phyloP scores from a whole-genome alignment of 2,329 filamentous ascomycete genomes.

The Mycogone perniciosa region DNA sequence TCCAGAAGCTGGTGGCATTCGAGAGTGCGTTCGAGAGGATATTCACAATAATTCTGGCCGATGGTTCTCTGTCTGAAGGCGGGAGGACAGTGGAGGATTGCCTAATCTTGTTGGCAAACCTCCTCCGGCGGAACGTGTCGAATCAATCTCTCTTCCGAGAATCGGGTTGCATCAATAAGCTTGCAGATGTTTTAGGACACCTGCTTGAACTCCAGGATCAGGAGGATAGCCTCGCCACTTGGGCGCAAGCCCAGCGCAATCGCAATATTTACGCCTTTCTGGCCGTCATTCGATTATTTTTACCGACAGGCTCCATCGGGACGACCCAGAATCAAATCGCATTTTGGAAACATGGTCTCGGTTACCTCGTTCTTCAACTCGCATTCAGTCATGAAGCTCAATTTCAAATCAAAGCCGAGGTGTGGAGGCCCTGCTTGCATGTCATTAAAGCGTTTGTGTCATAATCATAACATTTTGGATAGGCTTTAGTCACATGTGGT shows the following conservation, averaged over 20 bases:
- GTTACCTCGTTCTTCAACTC: slow-evolving; percentile 73
- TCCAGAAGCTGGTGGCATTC: slow-evolving; percentile 93
- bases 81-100: slow-evolving; percentile 89
- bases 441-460: neutral
- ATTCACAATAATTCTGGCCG: slow-evolving; percentile 73
- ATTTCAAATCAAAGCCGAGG: slow-evolving; percentile 74
- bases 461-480: slow-evolving; percentile 15
- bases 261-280: slow-evolving; percentile 90
- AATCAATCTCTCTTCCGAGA: slow-evolving; percentile 95
- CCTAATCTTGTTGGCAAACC: slow-evolving; percentile 80
- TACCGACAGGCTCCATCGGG: slow-evolving; percentile 71
- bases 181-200: slow-evolving; percentile 62
- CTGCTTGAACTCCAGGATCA: slow-evolving; percentile 47
- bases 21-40: slow-evolving; percentile 87
- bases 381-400: slow-evolving; percentile 71
- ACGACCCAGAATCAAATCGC: slow-evolving; percentile 78
- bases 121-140: slow-evolving; percentile 77
- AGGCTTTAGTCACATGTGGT: slow-evolving; percentile 78
- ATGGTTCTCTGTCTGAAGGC: slow-evolving; percentile 76
- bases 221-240: slow-evolving; percentile 58
- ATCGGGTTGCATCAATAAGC: slow-evolving; percentile 69
- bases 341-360: slow-evolving; percentile 76
- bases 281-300: slow-evolving; percentile 78
- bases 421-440: slow-evolving; percentile 29
- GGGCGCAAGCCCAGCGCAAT: slow-evolving; percentile 71